Percentiles rank a stretch among this genome's conserved stretches.
These are phyloP conservation scores for Saprolegnia parasitica DNA, from an alignment of 352 stramenopile species.

Conservation along the genomic window DNA sequence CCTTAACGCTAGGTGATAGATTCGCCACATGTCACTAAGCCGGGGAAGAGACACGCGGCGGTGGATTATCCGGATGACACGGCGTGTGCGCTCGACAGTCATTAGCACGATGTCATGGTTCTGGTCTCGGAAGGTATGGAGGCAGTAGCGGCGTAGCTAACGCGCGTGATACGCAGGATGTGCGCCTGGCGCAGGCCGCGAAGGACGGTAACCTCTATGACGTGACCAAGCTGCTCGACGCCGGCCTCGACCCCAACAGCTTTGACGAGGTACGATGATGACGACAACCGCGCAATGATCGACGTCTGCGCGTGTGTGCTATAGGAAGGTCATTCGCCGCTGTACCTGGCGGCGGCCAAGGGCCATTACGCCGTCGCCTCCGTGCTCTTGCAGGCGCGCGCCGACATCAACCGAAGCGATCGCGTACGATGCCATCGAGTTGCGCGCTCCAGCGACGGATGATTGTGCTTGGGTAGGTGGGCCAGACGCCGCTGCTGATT, in stretches of 20 bases:
- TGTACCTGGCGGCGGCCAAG: conserved; percentile 5
- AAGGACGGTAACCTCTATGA: conserved; percentile 5
- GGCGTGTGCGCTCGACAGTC: background rate
- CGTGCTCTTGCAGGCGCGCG: background rate
- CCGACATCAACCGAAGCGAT: conserved; percentile 1
- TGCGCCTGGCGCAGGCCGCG: background rate
- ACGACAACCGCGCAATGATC: too few relatives aligned
- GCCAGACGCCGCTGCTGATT: conserved; percentile 4
- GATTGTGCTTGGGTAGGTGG: background rate
- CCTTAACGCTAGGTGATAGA: background rate
- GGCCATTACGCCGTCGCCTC: background rate
- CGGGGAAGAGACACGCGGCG: conserved; percentile 5
- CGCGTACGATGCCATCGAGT: too few relatives aligned
- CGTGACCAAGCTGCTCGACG: conserved; percentile 1
- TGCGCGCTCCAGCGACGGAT: too few relatives aligned
- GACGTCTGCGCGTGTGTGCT: too few relatives aligned
- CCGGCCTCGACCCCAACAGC: background rate
- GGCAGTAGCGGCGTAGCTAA: background rate
- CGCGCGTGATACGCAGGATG: background rate
- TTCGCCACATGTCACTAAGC: conserved; percentile 15
- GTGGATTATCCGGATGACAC: background rate
- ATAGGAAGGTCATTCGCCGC: conserved; percentile 4
- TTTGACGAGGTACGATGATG: background rate
- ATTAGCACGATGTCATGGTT: conserved; percentile 22
- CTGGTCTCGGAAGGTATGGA: conserved; percentile 3